Evolutionary conservation across 2,329 filamentous ascomycete genomes (phyloP), one percentile per base, ranked within the genome.

Genomic region (Colletotrichum sp.): DNA sequence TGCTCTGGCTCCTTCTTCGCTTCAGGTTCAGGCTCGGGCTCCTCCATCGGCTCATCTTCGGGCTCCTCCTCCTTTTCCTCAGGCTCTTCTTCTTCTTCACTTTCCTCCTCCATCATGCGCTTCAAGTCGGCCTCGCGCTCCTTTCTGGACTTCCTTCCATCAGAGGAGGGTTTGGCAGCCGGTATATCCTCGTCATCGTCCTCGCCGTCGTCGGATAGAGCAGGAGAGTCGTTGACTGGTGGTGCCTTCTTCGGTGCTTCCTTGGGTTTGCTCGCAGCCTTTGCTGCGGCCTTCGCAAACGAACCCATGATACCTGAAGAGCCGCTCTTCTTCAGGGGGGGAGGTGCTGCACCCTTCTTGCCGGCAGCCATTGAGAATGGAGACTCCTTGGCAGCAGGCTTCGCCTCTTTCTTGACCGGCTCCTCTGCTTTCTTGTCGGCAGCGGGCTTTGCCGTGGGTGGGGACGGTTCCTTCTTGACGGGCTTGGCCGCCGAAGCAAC

Each of bases 91-190:
- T 89, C 87, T n/a, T 89, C 87, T n/a, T 94, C 93, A 52, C 91
- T 89, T 70, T 92, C 90, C 62, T 92, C 90, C 62, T 95, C 94
- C 94, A 96, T 95, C 93, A 96, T 95, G 79, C 92, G 90, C 71
- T 89, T 89, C 64, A 96, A 84, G 77, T 89, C 90, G 68, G 93
- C 93, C 80, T 94, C 90, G 28, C 93, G 90, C 72, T 94, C 92
- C 80, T 91, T 91, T 76, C 89, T 90, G 21, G 83, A 86, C 79
- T 88, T 88, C 24, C 81, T 80, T 34, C 81, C 80, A 24, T 83
- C 79, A 34, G 81, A 80, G 5, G 81, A 81, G 78, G 66, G 16
- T 6, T 87, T 86, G 4, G 84, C 83, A 78, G 81, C 84, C 15
- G 84, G 84, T 74, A 91, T 87, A 39, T 90, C 88, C 12, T 89